Base-by-base conservation (phyloP, 129 eudicot genomes). In the Arctium lappa region DNA sequence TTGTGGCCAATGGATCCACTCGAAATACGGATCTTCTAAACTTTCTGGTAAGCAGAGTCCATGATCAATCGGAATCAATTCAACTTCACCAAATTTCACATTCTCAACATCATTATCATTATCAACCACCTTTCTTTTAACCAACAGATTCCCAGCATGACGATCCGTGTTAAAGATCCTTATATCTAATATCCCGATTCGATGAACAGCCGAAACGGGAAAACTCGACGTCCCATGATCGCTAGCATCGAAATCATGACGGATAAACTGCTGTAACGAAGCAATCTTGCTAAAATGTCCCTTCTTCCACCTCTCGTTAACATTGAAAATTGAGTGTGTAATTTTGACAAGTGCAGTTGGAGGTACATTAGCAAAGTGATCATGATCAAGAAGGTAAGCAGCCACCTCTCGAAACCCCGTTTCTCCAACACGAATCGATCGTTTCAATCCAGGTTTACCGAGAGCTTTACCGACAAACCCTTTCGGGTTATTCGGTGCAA, bases 1-100 rank as follows among this genome's bases (percentile, higher is more conserved):
- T 83, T 95, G 99, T 34, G 99, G 98, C 99, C 99, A 95, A 44
- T 95, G 99, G 48, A 95, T 91, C 99, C 99, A 95, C 87, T 95
- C 99, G 68, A 91, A 95, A 82, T 93, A 95, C 0, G 99, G 99
- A 73, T 95, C 99, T 82, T 95, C 99, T 81, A 95, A 81, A 38
- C 90, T 86, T 79, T 95, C 99, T 7, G 99, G 99, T 84, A 95
- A 72, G 79, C 99, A 91, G 2, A 95, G 98, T 30, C 99, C 99
- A 42, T 95, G 99, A 77, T 95, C 99, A 39, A 95, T 95, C 27
- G 99, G 99, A 74, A 93, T 84, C 48, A 95, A 91, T 39, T 93
- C 98, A 44, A 95, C 97, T 78, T 89, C 89, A 87, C 95, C 98
- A 80, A 95, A 91, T 8, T 88, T 86, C 34, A 94, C 97, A 71